Conservation (phyloP, 805 yeast genomes). For the Kluyveromyces nonfermentans region DNA sequence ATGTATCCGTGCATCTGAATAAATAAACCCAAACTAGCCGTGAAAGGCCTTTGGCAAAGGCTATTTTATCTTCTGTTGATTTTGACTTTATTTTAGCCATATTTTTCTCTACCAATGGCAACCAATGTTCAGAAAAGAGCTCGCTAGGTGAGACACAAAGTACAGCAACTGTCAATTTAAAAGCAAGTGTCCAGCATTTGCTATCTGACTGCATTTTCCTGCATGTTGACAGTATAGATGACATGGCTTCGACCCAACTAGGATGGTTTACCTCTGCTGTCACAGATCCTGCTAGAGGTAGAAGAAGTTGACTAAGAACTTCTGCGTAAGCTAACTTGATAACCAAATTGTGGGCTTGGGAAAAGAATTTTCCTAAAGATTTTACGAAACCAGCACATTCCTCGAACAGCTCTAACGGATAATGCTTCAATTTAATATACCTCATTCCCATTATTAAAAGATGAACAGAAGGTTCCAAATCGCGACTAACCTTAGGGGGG, state of each 20-base stretch:
- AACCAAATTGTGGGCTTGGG: slow-evolving; percentile 51
- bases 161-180: slow-evolving; percentile 60
- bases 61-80: slow-evolving; percentile 39
- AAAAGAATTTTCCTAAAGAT: slow-evolving; percentile 77
- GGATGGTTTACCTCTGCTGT: slow-evolving; percentile 97
- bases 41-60: slow-evolving; percentile 55
- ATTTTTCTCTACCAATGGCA: slow-evolving; percentile 52
- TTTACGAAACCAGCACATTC: slow-evolving; percentile 87
- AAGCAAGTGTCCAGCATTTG: slow-evolving; percentile 57
- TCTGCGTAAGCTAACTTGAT: slow-evolving; percentile 76
- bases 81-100: slow-evolving; percentile 59
- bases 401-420: slow-evolving; percentile 84
- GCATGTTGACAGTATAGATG: slow-evolving; percentile 45
- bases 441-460: slow-evolving; percentile 88
- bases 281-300: slow-evolving; percentile 74
- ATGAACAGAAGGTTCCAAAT: slow-evolving; percentile 54
- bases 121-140: slow-evolving; percentile 66
- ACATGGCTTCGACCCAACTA: slow-evolving; percentile 80
- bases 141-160: slow-evolving; percentile 76
- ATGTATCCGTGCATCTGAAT: slow-evolving; percentile 77
- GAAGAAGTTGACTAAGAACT: slow-evolving; percentile 61
- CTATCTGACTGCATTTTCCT: slow-evolving; percentile 36
- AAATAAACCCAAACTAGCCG: slow-evolving; percentile 85
- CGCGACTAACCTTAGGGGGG: slow-evolving; percentile 43
- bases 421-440: slow-evolving; percentile 64